Percentiles rank a stretch among this genome's conserved stretches.
Conservation (phyloP, 192 early-diverging fungal genomes). For the Haplosporangium gracile region DNA sequence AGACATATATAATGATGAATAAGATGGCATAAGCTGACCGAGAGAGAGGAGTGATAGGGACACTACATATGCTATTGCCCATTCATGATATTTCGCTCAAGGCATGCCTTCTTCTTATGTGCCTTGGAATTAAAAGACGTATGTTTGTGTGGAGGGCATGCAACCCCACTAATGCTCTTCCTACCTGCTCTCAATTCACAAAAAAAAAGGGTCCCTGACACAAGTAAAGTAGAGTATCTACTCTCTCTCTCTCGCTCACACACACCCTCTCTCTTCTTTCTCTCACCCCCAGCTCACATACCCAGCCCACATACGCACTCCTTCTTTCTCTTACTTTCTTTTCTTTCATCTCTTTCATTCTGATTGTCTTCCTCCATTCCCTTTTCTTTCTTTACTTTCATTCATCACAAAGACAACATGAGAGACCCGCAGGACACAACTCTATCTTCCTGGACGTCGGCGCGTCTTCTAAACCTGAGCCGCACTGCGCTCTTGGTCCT, state of each 20-base stretch:
- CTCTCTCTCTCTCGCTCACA: not conserved
- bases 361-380: not conserved
- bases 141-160: too few relatives aligned
- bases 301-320: not conserved
- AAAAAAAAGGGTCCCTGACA: not conserved
- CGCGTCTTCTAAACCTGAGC: not conserved
- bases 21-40: too few relatives aligned
- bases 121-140: too few relatives aligned
- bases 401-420: not conserved
- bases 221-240: too few relatives aligned
- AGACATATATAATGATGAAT: too few relatives aligned
- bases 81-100: too few relatives aligned
- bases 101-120: too few relatives aligned
- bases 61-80: too few relatives aligned
- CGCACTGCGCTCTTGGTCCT: conserved; percentile 22
- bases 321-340: not conserved
- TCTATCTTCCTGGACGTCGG: not conserved
- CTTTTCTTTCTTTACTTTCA: not conserved
- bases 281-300: not conserved
- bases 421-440: not conserved
- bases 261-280: not conserved
- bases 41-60: too few relatives aligned
- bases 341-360: not conserved
- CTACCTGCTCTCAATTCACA: not conserved
- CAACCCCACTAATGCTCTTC: not conserved